Evolutionary conservation across 305 asterid genomes (phyloP).

Genomic region (Coffea humblotiana): DNA sequence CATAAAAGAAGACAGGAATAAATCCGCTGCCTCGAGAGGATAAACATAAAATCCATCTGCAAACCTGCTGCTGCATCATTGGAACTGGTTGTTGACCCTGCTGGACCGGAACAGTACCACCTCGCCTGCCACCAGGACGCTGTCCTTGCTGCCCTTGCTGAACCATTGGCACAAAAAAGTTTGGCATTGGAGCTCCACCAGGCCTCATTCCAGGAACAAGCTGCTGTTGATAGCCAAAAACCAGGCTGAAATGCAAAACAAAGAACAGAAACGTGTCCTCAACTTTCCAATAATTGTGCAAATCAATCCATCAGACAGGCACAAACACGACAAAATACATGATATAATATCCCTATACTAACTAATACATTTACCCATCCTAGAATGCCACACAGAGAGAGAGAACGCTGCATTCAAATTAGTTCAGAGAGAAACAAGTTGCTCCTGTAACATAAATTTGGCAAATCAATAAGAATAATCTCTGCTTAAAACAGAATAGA

Average conservation of each 20-base stretch:
- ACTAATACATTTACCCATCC: neutral
- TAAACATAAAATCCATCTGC: neutral
- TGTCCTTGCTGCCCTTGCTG: slow-evolving; percentile 55
- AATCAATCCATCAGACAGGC: neutral
- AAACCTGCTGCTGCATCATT: slow-evolving; percentile 48
- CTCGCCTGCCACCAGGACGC: slow-evolving; percentile 52
- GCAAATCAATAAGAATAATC: neutral
- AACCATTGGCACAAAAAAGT: slow-evolving; percentile 46
- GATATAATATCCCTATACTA: neutral
- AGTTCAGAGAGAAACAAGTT: neutral
- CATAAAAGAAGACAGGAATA: neutral
- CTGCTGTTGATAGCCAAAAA: slow-evolving; percentile 56
- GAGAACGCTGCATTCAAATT: neutral
- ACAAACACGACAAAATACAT: neutral
- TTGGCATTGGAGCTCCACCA: slow-evolving; percentile 49
- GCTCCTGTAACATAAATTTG: neutral
- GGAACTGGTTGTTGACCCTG: slow-evolving; percentile 49
- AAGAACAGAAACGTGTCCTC: neutral
- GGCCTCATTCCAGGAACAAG: slow-evolving; percentile 57
- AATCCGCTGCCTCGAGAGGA: neutral
- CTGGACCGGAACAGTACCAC: slow-evolving; percentile 38
- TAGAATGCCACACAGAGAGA: neutral
- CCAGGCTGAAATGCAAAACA: slow-evolving; percentile 37
- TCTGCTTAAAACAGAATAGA: neutral
- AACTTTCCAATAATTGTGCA: neutral